Evolutionary conservation across 2,329 filamentous ascomycete species (phyloP).

Genomic region (Furcasterigmium furcatum): DNA sequence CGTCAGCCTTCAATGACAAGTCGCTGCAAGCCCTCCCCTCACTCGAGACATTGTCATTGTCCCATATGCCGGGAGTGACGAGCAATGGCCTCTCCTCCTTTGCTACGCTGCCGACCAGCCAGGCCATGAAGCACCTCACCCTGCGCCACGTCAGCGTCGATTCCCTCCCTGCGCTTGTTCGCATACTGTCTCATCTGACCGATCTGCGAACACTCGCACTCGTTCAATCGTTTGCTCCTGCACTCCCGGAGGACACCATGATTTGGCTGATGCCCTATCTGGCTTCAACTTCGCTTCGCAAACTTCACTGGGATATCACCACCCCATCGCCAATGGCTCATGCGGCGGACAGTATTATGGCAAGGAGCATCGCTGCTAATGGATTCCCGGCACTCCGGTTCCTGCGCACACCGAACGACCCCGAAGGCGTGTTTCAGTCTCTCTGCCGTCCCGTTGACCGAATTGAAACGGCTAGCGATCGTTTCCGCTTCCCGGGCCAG

Average conservation of each 20-base stretch:
- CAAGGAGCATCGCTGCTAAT: constrained; percentile 55
- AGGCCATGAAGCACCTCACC: constrained; percentile 44
- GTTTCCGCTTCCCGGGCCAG: constrained; percentile 28
- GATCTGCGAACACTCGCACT: constrained; percentile 48
- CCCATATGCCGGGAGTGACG: constrained; percentile 53
- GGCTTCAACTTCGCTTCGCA: constrained; percentile 48
- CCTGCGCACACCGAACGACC: constrained; percentile 65
- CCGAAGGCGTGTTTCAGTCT: constrained; percentile 65
- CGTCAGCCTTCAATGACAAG: constrained; percentile 53
- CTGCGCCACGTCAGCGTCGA: constrained; percentile 55
- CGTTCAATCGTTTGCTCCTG: constrained; percentile 51
- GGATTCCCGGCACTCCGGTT: constrained; percentile 60
- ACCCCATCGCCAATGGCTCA: constrained; percentile 39
- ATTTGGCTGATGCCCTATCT: constrained; percentile 65
- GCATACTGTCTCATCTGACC: constrained; percentile 54
- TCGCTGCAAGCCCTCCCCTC: constrained; percentile 52
- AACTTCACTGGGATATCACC: constrained; percentile 64
- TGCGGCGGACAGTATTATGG: constrained; percentile 59
- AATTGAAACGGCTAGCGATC: constrained; percentile 48
- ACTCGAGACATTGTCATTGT: constrained; percentile 52
- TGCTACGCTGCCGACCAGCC: constrained; percentile 44
- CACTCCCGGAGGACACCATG: constrained; percentile 51
- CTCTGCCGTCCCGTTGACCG: constrained; percentile 62
- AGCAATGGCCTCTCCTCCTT: constrained; percentile 54
- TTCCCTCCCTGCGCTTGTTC: constrained; percentile 53